These are phyloP conservation scores for Fraxinus floribunda DNA, from an alignment of 305 asterid genomes.

Conservation along the genomic window DNA sequence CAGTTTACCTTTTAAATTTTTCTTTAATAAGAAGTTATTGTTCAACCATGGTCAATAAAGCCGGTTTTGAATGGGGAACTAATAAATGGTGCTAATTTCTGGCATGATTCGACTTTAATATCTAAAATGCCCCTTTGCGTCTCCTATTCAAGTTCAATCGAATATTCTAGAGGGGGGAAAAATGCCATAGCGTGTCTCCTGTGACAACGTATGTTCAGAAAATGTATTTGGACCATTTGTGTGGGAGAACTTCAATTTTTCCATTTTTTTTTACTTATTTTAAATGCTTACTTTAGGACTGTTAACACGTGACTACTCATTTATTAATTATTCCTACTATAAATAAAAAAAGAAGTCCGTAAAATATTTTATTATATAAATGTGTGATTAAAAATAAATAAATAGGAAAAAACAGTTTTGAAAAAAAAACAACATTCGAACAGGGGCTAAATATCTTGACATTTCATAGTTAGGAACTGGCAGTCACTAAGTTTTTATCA, in stretches of 20 bases:
- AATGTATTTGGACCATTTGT: background rate
- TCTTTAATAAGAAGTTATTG: background rate
- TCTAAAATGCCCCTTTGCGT: constrained; percentile 17
- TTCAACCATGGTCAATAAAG: background rate
- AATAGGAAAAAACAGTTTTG: too few relatives aligned
- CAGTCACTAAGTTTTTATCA: too few relatives aligned
- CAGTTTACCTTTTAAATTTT: too few relatives aligned
- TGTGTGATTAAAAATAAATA: too few relatives aligned
- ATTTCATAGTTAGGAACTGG: background rate
- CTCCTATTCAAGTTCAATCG: background rate
- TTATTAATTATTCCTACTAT: too few relatives aligned
- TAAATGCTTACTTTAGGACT: background rate
- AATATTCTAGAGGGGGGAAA: background rate
- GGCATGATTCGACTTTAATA: background rate
- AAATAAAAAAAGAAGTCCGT: too few relatives aligned
- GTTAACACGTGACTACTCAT: too few relatives aligned
- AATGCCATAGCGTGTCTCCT: background rate
- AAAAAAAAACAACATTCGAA: too few relatives aligned
- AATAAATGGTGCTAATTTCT: background rate
- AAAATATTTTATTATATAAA: too few relatives aligned
- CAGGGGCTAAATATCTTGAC: background rate
- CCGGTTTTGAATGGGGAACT: background rate
- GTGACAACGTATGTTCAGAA: background rate
- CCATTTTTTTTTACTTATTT: too few relatives aligned
- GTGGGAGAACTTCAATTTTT: too few relatives aligned